Percentiles rank a stretch among this genome's conserved stretches.
Evolutionary conservation across 2,329 filamentous ascomycete genomes (phyloP).

Genomic region (Nemania serpens): DNA sequence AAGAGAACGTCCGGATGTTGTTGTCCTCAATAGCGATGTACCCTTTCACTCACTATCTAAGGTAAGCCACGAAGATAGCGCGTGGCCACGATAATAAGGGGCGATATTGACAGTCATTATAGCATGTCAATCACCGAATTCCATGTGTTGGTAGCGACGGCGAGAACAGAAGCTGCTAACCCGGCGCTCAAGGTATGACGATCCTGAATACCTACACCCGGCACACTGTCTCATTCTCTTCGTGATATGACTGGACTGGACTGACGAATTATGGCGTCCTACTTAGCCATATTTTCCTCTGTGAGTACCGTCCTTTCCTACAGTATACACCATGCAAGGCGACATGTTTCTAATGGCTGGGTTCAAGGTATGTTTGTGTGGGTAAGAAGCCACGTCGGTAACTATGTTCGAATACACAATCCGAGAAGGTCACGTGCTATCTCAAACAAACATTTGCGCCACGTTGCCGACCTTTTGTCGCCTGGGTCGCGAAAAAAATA

Average conservation of each 20-base stretch:
- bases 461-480: constrained; percentile 5
- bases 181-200: constrained; percentile 59
- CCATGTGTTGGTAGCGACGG: constrained; percentile 58
- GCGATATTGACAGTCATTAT: constrained; percentile 14
- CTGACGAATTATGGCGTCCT: constrained; percentile 25
- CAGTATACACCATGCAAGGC: background rate
- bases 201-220: constrained; percentile 6
- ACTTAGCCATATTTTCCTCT: constrained; percentile 64
- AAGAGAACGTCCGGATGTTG: constrained; percentile 58
- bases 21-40: constrained; percentile 61
- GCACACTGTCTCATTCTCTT: constrained; percentile 6
- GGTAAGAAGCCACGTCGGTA: constrained; percentile 57
- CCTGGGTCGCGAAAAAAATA: background rate
- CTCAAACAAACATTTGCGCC: background rate
- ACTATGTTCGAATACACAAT: background rate
- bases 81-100: background rate
- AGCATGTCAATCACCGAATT: constrained; percentile 65
- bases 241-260: constrained; percentile 15
- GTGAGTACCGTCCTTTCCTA: constrained; percentile 48
- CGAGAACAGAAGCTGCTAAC: constrained; percentile 50
- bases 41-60: constrained; percentile 57
- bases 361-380: constrained; percentile 63
- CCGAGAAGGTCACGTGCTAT: background rate
- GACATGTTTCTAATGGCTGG: constrained; percentile 22
- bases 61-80: constrained; percentile 44